Conservation (phyloP, 108 stramenopile species). For the Discostella pseudostelligera region DNA sequence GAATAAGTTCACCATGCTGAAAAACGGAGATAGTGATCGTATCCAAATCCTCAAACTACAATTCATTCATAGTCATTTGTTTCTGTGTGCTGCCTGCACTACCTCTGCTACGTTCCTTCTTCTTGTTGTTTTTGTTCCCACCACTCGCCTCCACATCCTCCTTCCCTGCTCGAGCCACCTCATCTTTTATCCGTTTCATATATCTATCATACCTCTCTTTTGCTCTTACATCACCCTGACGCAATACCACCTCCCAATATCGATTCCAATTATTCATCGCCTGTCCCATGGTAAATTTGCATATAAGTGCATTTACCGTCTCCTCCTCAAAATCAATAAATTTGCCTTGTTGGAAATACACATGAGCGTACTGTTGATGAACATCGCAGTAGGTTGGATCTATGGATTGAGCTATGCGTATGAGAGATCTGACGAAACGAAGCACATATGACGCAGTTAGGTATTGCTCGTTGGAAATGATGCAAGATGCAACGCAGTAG, state of each 20-base stretch:
- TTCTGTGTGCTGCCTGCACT: no score
- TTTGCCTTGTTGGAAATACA: conserved; percentile 60
- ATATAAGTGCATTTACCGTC: conserved; percentile 58
- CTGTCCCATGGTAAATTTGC: conserved; percentile 73
- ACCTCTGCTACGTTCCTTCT: no score
- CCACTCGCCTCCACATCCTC: no score
- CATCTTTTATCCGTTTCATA: conserved; percentile 41
- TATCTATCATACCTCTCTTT: conserved; percentile 45
- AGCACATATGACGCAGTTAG: no score
- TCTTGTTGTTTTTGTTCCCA: no score
- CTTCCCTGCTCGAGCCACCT: conserved; percentile 11
- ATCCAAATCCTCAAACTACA: no score
- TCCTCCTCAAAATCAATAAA: conserved; percentile 64
- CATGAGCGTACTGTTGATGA: conserved; percentile 74
- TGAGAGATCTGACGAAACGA: conserved; percentile 38
- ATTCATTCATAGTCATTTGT: no score
- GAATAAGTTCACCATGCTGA: no score
- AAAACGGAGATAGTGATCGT: no score
- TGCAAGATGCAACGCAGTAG: conserved; percentile 1
- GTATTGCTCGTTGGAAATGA: no score
- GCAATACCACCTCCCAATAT: conserved; percentile 62
- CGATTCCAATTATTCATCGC: conserved; percentile 65
- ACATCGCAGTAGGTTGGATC: conserved; percentile 83
- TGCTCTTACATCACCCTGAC: conserved; percentile 11
- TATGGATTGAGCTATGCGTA: conserved; percentile 60